phyloP scores from a whole-genome alignment of 2,329 filamentous ascomycete genomes.

The Fusarium stilboides region DNA sequence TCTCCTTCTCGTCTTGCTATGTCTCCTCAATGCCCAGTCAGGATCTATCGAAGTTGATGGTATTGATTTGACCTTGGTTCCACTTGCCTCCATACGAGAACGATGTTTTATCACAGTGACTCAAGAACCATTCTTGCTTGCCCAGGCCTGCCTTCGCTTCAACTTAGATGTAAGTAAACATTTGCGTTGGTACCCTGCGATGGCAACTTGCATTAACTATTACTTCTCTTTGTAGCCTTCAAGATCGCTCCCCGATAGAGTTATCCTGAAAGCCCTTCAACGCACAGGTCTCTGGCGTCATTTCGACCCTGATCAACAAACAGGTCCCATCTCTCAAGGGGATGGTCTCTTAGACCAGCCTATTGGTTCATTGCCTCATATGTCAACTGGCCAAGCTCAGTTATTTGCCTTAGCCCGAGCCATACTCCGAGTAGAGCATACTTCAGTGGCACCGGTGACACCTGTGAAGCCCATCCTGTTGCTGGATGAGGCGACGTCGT shows the following conservation, averaged over 20 bases:
- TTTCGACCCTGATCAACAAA: background rate
- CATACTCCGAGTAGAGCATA: background rate
- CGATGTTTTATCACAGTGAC: background rate
- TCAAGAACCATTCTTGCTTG: background rate
- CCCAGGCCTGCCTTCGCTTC: background rate
- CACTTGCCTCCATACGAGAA: rapidly evolving
- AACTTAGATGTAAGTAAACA: background rate
- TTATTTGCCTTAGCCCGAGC: background rate
- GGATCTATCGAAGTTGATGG: background rate
- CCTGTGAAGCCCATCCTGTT: no score
- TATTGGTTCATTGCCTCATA: background rate
- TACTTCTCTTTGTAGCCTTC: background rate
- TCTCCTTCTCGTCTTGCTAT: background rate
- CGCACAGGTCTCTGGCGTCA: background rate
- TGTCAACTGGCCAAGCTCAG: background rate
- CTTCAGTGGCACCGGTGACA: no score
- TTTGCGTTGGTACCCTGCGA: no score
- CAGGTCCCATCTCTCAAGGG: no score
- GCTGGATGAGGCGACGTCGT: background rate
- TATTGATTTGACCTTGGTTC: background rate
- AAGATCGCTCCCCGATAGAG: rapidly evolving
- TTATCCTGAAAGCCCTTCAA: background rate
- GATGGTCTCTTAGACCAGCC: background rate
- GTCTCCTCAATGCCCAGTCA: background rate
- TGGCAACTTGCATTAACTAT: background rate